A percentile compares a stretch with the other conserved stretches of the same genome.
Evolutionary conservation across 1,284 basidiomycete species (phyloP).

Genomic region (Meripilus lineatus): DNA sequence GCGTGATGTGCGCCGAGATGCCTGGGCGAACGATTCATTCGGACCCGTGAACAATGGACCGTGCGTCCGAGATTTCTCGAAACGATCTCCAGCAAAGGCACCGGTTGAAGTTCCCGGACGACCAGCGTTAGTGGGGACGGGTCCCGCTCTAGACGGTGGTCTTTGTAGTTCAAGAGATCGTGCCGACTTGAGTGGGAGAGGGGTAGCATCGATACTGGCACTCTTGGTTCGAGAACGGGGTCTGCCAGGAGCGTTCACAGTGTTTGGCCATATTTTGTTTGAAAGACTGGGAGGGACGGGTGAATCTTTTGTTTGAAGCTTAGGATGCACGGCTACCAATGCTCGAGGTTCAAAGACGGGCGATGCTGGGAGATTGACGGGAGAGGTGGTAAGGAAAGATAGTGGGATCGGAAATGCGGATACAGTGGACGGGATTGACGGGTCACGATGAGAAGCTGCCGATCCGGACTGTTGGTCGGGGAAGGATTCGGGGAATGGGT

Average conservation of each 20-base stretch:
- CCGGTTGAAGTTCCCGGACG: too few relatives aligned
- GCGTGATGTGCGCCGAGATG: too few relatives aligned
- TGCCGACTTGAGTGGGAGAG: neutral
- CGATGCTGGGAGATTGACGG: constrained; percentile 2
- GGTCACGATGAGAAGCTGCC: too few relatives aligned
- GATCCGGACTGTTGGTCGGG: too few relatives aligned
- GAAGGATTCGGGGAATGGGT: constrained; percentile 24
- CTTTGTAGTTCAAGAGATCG: too few relatives aligned
- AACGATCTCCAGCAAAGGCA: too few relatives aligned
- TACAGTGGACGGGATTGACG: constrained; percentile 10
- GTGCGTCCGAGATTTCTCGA: too few relatives aligned
- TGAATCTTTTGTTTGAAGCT: constrained; percentile 20
- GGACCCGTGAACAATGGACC: too few relatives aligned
- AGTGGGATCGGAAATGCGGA: constrained; percentile 2
- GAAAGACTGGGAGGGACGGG: constrained; percentile 26
- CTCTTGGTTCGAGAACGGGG: neutral
- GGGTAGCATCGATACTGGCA: neutral
- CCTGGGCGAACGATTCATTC: too few relatives aligned
- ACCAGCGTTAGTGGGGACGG: too few relatives aligned
- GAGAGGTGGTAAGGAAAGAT: constrained; percentile 1
- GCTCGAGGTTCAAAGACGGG: constrained; percentile 6
- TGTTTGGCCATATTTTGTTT: constrained; percentile 18
- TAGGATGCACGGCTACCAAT: constrained; percentile 22
- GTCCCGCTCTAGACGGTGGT: too few relatives aligned
- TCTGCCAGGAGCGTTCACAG: neutral